These are phyloP conservation scores for Micromonas pusilla DNA, from an alignment of 139 green algal species.

Conservation along the genomic window DNA sequence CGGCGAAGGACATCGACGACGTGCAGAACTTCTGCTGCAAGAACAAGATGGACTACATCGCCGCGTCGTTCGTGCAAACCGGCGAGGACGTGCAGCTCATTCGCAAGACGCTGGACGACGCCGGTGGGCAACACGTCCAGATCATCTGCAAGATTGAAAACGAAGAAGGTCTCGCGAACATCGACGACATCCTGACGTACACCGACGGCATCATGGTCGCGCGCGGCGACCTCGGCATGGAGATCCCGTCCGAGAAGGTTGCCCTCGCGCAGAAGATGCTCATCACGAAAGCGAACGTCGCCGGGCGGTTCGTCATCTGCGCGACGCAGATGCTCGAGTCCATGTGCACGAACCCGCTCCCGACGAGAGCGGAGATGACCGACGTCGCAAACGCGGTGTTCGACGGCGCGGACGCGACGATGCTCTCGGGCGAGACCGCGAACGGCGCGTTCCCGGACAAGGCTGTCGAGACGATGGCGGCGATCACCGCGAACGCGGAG, in stretches of 20 bases:
- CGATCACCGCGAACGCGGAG: constrained; percentile 27
- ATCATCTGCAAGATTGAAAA: constrained; percentile 78
- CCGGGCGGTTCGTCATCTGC: constrained; percentile 40
- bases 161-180: constrained; percentile 52
- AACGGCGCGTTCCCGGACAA: constrained; percentile 26
- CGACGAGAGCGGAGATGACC: constrained; percentile 42
- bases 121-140: constrained; percentile 46
- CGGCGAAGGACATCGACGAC: constrained; percentile 44
- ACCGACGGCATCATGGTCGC: constrained; percentile 73
- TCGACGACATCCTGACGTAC: constrained; percentile 53
- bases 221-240: constrained; percentile 65
- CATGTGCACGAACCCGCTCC: constrained; percentile 37
- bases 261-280: constrained; percentile 35
- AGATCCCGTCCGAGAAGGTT: constrained; percentile 43
- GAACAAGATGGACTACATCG: constrained; percentile 49
- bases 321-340: constrained; percentile 47
- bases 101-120: constrained; percentile 48
- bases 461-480: constrained; percentile 29
- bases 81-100: constrained; percentile 55
- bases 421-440: constrained; percentile 39
- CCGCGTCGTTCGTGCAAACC: constrained; percentile 55
- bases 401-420: constrained; percentile 36
- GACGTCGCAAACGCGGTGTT: constrained; percentile 46
- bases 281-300: constrained; percentile 25
- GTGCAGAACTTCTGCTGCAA: constrained; percentile 44